Conservation (phyloP, 805 yeast species). For the Candida lessepsii region DNA sequence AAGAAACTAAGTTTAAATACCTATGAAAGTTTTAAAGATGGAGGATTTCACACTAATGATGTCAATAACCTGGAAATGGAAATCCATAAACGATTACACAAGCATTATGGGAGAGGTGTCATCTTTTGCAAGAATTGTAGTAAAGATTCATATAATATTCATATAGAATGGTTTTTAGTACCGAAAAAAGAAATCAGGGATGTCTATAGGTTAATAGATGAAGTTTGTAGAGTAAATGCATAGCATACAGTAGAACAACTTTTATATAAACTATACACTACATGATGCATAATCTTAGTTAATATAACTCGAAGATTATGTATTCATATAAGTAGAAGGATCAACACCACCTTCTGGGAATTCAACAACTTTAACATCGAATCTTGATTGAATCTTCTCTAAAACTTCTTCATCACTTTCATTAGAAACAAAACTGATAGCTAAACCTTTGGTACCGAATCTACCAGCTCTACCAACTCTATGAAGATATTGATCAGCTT, state of each 20-base stretch:
- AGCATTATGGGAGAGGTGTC: constrained; percentile 46
- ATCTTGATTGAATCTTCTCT: constrained; percentile 92
- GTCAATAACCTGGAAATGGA: constrained; percentile 39
- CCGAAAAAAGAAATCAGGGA: constrained; percentile 39
- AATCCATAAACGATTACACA: constrained; percentile 40
- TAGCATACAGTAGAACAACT: constrained; percentile 2
- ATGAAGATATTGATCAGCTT: constrained; percentile 97
- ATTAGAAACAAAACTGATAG: constrained; percentile 82
- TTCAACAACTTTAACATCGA: constrained; percentile 91
- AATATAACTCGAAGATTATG: constrained; percentile 24
- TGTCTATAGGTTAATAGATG: constrained; percentile 35
- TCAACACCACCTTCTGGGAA: constrained; percentile 99
- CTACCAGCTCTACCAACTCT: constrained; percentile 99
- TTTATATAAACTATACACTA: constrained; percentile 1
- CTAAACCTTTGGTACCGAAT: constrained; percentile 98
- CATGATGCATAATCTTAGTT: constrained; percentile 27
- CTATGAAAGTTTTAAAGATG: constrained; percentile 16
- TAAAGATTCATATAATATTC: constrained; percentile 30
- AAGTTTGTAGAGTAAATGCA: constrained; percentile 7
- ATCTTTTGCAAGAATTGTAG: constrained; percentile 49
- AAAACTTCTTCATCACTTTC: constrained; percentile 88
- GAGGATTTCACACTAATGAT: constrained; percentile 39
- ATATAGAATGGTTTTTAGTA: constrained; percentile 57
- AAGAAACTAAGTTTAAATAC: constrained; percentile 4
- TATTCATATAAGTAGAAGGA: constrained; percentile 96